Percentiles rank a stretch among this genome's conserved stretches.
These are phyloP conservation scores for Acanthamoeba healyi DNA, from an alignment of 208 protist species.

Conservation along the genomic window DNA sequence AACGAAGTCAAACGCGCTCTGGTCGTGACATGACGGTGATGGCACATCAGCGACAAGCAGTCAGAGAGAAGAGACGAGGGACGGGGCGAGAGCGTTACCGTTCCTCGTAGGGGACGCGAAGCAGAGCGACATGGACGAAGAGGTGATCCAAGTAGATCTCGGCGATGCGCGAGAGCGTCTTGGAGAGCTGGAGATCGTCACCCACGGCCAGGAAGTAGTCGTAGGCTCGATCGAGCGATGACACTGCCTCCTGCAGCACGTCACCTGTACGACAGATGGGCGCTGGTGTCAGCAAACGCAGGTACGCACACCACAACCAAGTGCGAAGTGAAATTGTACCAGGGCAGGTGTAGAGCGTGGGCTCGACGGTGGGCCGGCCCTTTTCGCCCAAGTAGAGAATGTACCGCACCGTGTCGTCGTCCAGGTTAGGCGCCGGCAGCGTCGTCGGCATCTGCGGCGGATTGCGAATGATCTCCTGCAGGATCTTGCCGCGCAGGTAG, in stretches of 20 bases:
- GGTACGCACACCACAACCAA: too few species aligned
- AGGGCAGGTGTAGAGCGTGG: slow-evolving; percentile 36
- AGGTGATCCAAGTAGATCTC: slow-evolving; percentile 52
- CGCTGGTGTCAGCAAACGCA: not conserved
- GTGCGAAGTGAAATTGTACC: not conserved
- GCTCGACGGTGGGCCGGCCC: slow-evolving; percentile 26
- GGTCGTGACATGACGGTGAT: too few species aligned
- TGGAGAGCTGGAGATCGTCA: slow-evolving; percentile 56
- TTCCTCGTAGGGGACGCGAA: slow-evolving; percentile 66
- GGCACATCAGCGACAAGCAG: too few species aligned
- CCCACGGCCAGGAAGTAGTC: slow-evolving; percentile 68
- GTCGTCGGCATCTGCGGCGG: not conserved
- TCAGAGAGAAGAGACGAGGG: too few species aligned
- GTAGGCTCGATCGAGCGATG: slow-evolving; percentile 53
- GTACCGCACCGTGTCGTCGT: slow-evolving; percentile 49
- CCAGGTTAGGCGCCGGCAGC: slow-evolving; percentile 12
- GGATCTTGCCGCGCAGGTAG: slow-evolving; percentile 39
- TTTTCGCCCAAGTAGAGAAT: slow-evolving; percentile 36
- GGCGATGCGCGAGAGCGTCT: slow-evolving; percentile 49
- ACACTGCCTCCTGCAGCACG: slow-evolving; percentile 50
- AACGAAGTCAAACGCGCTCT: slow-evolving; percentile 9
- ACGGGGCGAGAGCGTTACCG: too few species aligned
- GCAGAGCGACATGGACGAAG: slow-evolving; percentile 35
- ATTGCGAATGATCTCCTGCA: slow-evolving; percentile 38
- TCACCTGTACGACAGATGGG: not conserved